phyloP scores from a whole-genome alignment of 495 filamentous ascomycete species.

The Aspergillus kassunensis region DNA sequence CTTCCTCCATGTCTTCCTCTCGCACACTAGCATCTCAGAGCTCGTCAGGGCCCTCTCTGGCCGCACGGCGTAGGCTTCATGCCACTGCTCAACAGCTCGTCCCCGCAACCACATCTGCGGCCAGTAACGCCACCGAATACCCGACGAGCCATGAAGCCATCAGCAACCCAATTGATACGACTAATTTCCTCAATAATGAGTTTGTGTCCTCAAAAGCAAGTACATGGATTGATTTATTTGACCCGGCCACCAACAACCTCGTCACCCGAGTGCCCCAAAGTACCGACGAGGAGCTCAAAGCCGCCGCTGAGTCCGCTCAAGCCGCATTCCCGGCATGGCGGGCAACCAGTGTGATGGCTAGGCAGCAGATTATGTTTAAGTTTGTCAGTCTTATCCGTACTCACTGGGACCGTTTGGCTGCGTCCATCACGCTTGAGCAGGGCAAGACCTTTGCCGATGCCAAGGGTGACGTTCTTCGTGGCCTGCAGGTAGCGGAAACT shows the following conservation, averaged over 20 bases:
- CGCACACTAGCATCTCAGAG: conserved; percentile 20
- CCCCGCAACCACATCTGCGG: conserved; percentile 50
- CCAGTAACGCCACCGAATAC: conserved; percentile 64
- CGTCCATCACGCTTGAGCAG: conserved; percentile 95
- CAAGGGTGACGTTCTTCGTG: conserved; percentile 89
- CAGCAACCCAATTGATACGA: conserved; percentile 68
- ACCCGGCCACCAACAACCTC: conserved; percentile 96
- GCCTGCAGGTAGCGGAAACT: conserved; percentile 94
- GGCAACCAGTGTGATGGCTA: conserved; percentile 73
- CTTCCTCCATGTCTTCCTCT: conserved; percentile 17
- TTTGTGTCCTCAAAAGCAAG: conserved; percentile 70
- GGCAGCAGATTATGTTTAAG: conserved; percentile 98
- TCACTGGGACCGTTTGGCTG: conserved; percentile 93
- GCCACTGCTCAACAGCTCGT: conserved; percentile 57
- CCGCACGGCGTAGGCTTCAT: conserved; percentile 45
- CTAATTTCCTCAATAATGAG: conserved; percentile 89
- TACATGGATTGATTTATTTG: conserved; percentile 83
- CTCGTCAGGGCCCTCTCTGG: conserved; percentile 21
- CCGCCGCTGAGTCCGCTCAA: conserved; percentile 81
- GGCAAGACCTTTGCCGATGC: conserved; percentile 98
- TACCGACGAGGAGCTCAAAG: conserved; percentile 82
- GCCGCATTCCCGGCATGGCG: conserved; percentile 89
- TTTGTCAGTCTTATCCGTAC: conserved; percentile 84
- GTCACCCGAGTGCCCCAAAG: conserved; percentile 97
- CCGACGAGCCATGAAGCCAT: conserved; percentile 82